phyloP scores from a whole-genome alignment of 1,284 basidiomycete species.

The Rhodotorula sp. region DNA sequence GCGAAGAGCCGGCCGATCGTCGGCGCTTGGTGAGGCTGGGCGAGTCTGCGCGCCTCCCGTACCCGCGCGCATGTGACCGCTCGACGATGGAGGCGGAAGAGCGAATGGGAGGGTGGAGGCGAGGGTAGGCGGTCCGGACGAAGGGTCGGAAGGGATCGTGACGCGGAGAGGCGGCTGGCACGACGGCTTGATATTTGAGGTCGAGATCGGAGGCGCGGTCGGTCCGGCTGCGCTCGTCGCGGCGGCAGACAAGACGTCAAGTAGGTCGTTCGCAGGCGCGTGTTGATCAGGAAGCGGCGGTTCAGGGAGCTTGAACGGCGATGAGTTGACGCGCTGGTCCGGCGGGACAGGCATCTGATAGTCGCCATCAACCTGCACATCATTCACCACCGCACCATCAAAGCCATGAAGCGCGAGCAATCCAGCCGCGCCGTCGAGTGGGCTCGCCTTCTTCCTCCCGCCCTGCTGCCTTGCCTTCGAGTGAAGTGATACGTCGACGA shows the following conservation, averaged over 20 bases:
- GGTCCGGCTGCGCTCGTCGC: too few relatives aligned
- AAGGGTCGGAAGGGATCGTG: not conserved
- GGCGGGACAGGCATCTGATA: too few relatives aligned
- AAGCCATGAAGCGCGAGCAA: not conserved
- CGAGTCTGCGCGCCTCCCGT: not conserved
- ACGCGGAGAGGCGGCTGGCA: not conserved
- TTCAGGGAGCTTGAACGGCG: not conserved
- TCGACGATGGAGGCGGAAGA: not conserved
- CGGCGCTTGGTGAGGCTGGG: not conserved
- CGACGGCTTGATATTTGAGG: too few relatives aligned
- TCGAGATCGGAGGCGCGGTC: not conserved
- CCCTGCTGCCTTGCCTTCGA: not conserved
- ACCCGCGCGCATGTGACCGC: not conserved
- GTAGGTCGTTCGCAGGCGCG: too few relatives aligned
- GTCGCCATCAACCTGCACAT: constrained; percentile 1
- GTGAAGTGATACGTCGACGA: not conserved
- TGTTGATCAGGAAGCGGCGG: too few relatives aligned
- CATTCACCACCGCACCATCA: constrained; percentile 1
- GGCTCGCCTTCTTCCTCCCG: not conserved
- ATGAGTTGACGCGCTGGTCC: not conserved
- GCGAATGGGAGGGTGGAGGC: not conserved
- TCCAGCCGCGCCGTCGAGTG: not conserved
- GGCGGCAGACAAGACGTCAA: too few relatives aligned
- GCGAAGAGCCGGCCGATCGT: too few relatives aligned
- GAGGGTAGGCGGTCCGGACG: not conserved